phyloP scores from a whole-genome alignment of 139 green algal genomes.

The Picochlorum sp. region DNA sequence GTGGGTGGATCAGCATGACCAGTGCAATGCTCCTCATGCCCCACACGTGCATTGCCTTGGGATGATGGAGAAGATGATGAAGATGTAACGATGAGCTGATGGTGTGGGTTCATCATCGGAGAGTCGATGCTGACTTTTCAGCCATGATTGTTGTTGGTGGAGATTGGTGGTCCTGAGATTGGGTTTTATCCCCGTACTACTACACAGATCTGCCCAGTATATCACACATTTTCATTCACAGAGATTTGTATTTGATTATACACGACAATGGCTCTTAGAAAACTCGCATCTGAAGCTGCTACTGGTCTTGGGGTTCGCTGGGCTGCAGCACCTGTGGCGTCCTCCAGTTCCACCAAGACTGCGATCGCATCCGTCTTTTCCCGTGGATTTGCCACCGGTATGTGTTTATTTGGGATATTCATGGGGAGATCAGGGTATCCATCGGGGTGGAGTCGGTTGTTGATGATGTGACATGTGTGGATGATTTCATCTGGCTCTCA shows the following conservation, averaged over 20 bases:
- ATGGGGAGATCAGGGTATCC: neutral
- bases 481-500: neutral
- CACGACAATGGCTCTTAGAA: slow-evolving; percentile 24
- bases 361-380: neutral
- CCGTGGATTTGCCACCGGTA: slow-evolving; percentile 28
- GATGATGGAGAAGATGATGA: too few species aligned
- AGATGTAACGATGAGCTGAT: too few species aligned
- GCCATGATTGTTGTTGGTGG: too few species aligned
- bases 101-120: too few species aligned
- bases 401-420: neutral
- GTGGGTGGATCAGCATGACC: too few species aligned
- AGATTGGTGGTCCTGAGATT: too few species aligned
- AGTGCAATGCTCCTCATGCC: too few species aligned
- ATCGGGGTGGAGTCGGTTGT: neutral
- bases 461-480: neutral
- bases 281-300: slow-evolving; percentile 18
- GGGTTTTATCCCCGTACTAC: too few species aligned
- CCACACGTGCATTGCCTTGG: too few species aligned
- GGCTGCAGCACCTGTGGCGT: neutral
- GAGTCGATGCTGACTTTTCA: too few species aligned
- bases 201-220: too few species aligned
- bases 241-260: slow-evolving; percentile 5
- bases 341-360: neutral
- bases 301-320: slow-evolving; percentile 18
- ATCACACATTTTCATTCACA: neutral